Percentiles rank a stretch among this genome's conserved stretches.
Evolutionary conservation across 176 grass and related monocot species (phyloP).

Genomic region (Ensete ventricosum): DNA sequence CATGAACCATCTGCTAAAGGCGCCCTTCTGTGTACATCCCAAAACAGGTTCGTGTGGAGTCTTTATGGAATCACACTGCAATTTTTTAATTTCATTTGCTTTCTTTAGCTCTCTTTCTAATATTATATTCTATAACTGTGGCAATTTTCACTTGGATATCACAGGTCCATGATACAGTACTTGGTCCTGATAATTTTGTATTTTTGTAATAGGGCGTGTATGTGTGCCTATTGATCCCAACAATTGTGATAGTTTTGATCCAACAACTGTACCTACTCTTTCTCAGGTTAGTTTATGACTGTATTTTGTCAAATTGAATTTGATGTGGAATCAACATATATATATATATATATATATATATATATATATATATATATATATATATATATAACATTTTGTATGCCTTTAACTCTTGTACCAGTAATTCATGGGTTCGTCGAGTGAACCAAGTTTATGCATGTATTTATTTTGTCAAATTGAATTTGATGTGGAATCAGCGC

Average conservation of each 20-base stretch:
- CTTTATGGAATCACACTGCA: not conserved
- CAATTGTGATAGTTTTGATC: conserved; percentile 80
- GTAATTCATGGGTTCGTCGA: too few species aligned
- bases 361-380: too few species aligned
- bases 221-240: conserved; percentile 86
- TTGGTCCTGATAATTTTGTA: conserved; percentile 3
- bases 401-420: too few species aligned
- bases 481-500: not conserved
- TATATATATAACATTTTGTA: too few species aligned
- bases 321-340: not conserved
- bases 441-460: not conserved
- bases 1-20: conserved; percentile 98
- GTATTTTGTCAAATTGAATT: not conserved
- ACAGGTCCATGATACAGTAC: not conserved
- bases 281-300: conserved; percentile 45
- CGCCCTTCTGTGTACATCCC: conserved; percentile 86
- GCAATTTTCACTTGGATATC: not conserved
- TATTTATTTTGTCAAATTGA: not conserved
- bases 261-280: conserved; percentile 56
- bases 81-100: not conserved
- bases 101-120: not conserved
- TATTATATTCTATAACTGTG: not conserved
- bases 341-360: too few species aligned
- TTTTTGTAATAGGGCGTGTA: conserved; percentile 50
- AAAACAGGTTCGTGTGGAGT: conserved; percentile 56